These are phyloP conservation scores for Podospora bellae-mahoneyi DNA, from an alignment of 495 filamentous ascomycete species.

Conservation along the genomic window DNA sequence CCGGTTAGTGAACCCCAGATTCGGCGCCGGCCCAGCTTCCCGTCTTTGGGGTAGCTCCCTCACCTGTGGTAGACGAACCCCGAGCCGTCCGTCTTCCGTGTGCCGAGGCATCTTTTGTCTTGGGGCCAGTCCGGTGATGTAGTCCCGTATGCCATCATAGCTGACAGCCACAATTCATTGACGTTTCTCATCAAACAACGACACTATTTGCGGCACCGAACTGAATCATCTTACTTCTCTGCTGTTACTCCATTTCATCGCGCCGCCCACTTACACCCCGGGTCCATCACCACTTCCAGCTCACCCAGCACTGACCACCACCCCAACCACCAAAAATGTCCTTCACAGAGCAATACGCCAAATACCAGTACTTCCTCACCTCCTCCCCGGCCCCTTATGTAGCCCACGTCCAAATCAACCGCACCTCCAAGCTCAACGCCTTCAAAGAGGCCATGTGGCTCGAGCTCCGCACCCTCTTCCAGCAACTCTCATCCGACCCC, in stretches of 20 bases:
- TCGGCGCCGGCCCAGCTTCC: slow-evolving; percentile 3
- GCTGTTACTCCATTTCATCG: not conserved
- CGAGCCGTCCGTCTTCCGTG: slow-evolving; percentile 2
- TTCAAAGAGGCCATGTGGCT: slow-evolving; percentile 91
- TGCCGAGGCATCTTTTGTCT: slow-evolving; percentile 7
- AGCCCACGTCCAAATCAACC: slow-evolving; percentile 90
- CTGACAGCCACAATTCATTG: not conserved
- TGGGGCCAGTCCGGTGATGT: not conserved
- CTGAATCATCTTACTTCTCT: not conserved
- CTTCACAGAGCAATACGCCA: slow-evolving; percentile 30
- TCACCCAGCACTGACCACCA: no score
- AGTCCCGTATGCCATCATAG: not conserved
- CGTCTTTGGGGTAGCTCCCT: slow-evolving; percentile 1
- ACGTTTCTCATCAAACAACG: not conserved
- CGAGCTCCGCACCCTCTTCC: slow-evolving; percentile 71
- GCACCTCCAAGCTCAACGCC: slow-evolving; percentile 84
- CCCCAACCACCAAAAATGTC: not conserved
- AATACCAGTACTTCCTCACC: slow-evolving; percentile 73
- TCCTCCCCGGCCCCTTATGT: slow-evolving; percentile 68
- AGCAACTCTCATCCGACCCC: slow-evolving; percentile 65
- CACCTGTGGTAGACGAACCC: not conserved
- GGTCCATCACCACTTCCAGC: no score
- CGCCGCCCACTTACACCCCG: not conserved
- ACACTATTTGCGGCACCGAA: not conserved
- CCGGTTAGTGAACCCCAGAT: slow-evolving; percentile 10